Conservation (phyloP, 2,329 filamentous ascomycete genomes). For the Monosporascus sp. region DNA sequence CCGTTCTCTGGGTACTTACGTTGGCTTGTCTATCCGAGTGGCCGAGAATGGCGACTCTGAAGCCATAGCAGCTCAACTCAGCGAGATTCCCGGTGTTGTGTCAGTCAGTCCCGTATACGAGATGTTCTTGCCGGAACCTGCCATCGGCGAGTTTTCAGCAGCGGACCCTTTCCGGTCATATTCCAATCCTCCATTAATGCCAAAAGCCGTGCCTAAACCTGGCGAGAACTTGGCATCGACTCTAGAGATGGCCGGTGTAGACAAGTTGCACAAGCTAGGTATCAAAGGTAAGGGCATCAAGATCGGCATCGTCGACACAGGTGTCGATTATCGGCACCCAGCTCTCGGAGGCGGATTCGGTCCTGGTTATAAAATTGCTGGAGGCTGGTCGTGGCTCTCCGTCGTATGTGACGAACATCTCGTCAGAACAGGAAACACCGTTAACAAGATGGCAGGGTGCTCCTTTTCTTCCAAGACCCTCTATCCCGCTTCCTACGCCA, state of each 20-base stretch:
- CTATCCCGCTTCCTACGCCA: too few species aligned
- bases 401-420: too few species aligned
- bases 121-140: conserved; percentile 4
- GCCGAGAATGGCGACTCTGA: background rate
- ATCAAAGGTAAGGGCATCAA: conserved; percentile 12
- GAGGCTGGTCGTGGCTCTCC: conserved; percentile 8
- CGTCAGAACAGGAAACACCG: too few species aligned
- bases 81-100: conserved; percentile 6
- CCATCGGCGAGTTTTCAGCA: background rate
- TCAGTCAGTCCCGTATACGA: conserved; percentile 10
- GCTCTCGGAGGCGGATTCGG: conserved; percentile 10
- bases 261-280: conserved; percentile 10
- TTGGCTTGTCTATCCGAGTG: conserved; percentile 8
- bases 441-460: too few species aligned
- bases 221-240: conserved; percentile 7
- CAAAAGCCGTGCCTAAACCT: conserved; percentile 1
- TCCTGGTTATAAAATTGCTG: conserved; percentile 9
- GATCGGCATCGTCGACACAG: conserved; percentile 14
- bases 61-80: background rate
- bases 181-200: conserved; percentile 5
- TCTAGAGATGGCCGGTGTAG: conserved; percentile 9
- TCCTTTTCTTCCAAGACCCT: too few species aligned
- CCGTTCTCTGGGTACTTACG: conserved; percentile 5
- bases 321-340: conserved; percentile 11
- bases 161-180: conserved; percentile 4